Evolutionary conservation across 768 basidiomycete genomes (phyloP), one percentile per base, ranked within the genome.

Genomic region (Lenzites betulinus): DNA sequence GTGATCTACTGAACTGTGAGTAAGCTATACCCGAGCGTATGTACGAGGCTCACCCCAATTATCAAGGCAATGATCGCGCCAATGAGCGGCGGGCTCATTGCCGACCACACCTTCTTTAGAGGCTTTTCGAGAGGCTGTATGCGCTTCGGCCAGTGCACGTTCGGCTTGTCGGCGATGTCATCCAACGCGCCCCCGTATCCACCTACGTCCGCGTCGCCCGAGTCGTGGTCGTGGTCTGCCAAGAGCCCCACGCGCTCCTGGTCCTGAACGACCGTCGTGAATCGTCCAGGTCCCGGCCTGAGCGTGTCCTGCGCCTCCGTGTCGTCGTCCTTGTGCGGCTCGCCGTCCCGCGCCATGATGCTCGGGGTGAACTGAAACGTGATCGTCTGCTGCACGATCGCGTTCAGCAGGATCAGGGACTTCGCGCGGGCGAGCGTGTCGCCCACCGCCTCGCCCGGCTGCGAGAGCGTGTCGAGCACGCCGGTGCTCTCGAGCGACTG

Each of bases 371-470:
- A n/a, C 60, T 69, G 67, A 59, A 72, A 70, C 22, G 71, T 70
- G 65, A 70, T 51, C 13, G 55, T 61, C 61, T 72, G 69, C 65
- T 73, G 70, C 20, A 71, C 65, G 59, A 71, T 63, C 43, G 66
- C 69, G 57, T 72, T 72, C 43, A 72, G 64, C 13, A 73, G 70
- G n/a, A 71, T 60, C 23, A 71, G 58, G n/a, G 66, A 66, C 54
- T 67, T 64, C 3, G 70, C 71, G 48, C 71, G 66, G 47, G 16
- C 25, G 23, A 73, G 64, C n/a, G 66, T 64, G 22, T 48, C 44
- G 23, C 49, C n/a, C 18, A 52, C 36, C 20, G 43, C 16, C 51
- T 70, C 71, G 36, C 63, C 69, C 22, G 42, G 39, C 22, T 23
- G 44, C 18, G 60, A 22, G 23, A 71, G 63, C n/a, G 42, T 30